Base-by-base conservation (phyloP, 805 yeast genomes). In the Zygoascus bituminiphila region DNA sequence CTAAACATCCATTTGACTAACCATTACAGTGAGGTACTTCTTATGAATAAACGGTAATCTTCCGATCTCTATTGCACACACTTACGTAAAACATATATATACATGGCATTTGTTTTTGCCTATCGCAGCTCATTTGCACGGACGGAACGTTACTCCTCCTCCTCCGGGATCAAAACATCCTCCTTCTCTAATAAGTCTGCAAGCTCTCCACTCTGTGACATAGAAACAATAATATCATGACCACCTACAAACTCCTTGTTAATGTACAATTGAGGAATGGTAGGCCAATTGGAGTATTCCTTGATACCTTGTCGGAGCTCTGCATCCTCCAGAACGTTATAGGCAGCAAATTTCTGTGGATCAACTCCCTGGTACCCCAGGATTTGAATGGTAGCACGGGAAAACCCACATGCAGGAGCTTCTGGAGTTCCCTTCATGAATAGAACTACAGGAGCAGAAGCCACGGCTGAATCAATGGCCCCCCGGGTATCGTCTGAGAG, bases 401-500 rank as follows among this genome's bases (percentile, higher is more conserved):
- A 88, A 62, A 93, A 93, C 0, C 99, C 98, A 72, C 99, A 93
- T 59, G 88, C 94, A 37, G 98, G 98, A 51, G 84, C 88, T 61
- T 91, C 95, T 15, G 98, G 98, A 2, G 96, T 91, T 15, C 98
- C 98, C 69, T 93, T 93, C 98, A 93, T 93, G 71, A 93, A 93
- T 40, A 93, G 73, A 7, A 93, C 98, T 19, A 93, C 98, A 7
- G 95, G 95, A 1, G 98, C 93, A 6, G 95, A 82, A 4, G 69
- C 71, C 22, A 93, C 84, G 1, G 98, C 98, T 40, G 77, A 74
- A 57, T 85, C 88, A 51, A 93, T 89, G 43, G 98, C 97, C 21
- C 76, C 72, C 56, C 77, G 79, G 52, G 91, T 84, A 57, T 88
- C 96, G 6, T 81, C 77, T 17, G 94, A 83, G 52, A 93, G 61